These are phyloP conservation scores for Turritis glabra DNA, from an alignment of 345 rosid species.

Conservation along the genomic window DNA sequence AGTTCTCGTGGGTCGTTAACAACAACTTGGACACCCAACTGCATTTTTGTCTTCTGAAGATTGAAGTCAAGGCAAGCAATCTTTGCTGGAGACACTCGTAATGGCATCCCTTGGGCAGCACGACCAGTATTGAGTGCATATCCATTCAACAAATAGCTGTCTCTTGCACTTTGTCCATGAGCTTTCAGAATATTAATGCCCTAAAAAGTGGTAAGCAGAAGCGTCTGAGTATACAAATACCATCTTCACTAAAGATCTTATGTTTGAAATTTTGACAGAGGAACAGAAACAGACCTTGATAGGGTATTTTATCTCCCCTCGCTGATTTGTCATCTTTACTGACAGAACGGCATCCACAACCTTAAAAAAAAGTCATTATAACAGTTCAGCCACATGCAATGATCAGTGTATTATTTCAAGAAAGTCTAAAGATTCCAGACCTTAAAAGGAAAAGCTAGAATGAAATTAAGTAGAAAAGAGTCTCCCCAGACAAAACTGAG, in stretches of 20 bases:
- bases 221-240: neutral
- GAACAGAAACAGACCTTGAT: conserved; percentile 65
- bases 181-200: conserved; percentile 92
- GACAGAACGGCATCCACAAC: conserved; percentile 86
- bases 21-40: conserved; percentile 90
- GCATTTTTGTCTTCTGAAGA: conserved; percentile 97
- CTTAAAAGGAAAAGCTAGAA: neutral
- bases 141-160: conserved; percentile 86
- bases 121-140: conserved; percentile 93
- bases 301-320: conserved; percentile 90
- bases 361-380: conserved; percentile 38
- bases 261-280: neutral
- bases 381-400: conserved; percentile 18
- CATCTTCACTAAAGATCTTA: neutral
- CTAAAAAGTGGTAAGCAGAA: conserved; percentile 41
- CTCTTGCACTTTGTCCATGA: conserved; percentile 93
- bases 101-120: conserved; percentile 98
- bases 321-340: conserved; percentile 85
- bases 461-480: neutral
- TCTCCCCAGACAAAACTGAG: neutral
- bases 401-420: neutral
- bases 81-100: conserved; percentile 84
- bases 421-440: neutral
- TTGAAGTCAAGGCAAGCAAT: conserved; percentile 97
- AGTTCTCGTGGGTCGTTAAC: conserved; percentile 98